Percentiles rank a stretch among this genome's conserved stretches.
Conservation (phyloP, 1,139 yeast genomes). For the Diutina pseudorugosa region DNA sequence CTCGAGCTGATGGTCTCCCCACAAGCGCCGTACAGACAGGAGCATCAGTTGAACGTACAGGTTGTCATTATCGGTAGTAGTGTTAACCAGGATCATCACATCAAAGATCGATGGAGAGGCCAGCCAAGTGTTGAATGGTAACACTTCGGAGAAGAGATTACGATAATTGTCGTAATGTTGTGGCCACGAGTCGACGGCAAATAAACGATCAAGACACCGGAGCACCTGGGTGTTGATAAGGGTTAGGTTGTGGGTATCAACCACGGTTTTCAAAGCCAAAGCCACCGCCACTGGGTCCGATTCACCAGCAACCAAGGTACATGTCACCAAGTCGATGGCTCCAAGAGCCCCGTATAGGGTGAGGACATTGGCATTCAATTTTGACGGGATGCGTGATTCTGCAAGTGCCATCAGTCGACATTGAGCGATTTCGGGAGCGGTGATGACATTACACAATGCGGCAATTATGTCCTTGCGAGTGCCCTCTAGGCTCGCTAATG, state of each 20-base stretch:
- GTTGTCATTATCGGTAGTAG: conserved; percentile 20
- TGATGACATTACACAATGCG: background rate
- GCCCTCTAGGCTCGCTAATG: background rate
- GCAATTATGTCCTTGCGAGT: background rate
- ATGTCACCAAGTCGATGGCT: background rate
- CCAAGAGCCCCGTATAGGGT: background rate
- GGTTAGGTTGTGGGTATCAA: background rate
- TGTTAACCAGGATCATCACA: conserved; percentile 12
- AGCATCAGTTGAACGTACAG: conserved; percentile 26
- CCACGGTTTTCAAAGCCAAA: background rate
- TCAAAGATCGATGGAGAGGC: conserved; percentile 28
- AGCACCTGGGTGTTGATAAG: background rate
- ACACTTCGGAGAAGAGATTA: conserved; percentile 8
- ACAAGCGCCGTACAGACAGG: conserved; percentile 20
- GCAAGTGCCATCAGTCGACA: background rate
- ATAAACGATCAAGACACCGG: background rate
- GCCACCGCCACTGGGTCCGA: background rate
- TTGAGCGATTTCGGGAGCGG: background rate
- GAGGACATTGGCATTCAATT: background rate
- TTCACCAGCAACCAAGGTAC: background rate
- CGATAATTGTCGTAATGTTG: background rate
- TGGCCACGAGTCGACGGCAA: background rate
- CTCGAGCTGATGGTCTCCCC: conserved; percentile 23
- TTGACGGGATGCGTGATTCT: background rate
- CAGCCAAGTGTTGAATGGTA: conserved; percentile 41